Conservation (phyloP, 2,329 filamentous ascomycete genomes). For the Fusarium sacchari region DNA sequence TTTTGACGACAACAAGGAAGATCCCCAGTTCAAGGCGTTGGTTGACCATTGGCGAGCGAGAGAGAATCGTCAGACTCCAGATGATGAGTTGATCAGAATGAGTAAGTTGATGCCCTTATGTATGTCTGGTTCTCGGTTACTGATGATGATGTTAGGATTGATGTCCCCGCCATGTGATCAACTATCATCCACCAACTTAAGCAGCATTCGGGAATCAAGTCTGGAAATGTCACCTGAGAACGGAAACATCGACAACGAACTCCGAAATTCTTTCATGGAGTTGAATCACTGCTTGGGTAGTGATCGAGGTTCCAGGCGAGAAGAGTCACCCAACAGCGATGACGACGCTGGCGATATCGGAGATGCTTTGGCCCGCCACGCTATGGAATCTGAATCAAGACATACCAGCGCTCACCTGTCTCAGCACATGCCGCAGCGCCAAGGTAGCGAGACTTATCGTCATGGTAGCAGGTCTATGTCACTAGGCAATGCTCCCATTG, state of each 20-base stretch:
- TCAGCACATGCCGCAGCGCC: not conserved
- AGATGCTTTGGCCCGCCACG: not conserved
- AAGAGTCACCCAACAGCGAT: no score
- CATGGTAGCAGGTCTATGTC: rapidly evolving
- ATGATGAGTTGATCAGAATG: not conserved
- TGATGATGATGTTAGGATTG: not conserved
- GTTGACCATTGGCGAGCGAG: not conserved
- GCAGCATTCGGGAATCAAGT: no score
- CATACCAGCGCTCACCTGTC: not conserved
- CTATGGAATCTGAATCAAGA: not conserved
- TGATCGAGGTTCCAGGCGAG: not conserved
- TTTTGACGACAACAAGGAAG: not conserved
- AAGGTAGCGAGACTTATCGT: rapidly evolving
- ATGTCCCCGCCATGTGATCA: not conserved
- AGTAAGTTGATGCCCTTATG: not conserved
- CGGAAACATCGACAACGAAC: not conserved
- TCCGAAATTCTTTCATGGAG: not conserved
- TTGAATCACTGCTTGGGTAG: rapidly evolving
- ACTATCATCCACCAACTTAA: no score
- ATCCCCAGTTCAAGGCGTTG: not conserved
- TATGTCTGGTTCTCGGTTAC: rapidly evolving
- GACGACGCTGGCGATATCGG: not conserved
- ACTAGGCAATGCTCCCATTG: not conserved
- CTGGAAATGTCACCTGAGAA: not conserved
- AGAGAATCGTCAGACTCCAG: not conserved